Evolutionary conservation across 441 rosid genomes (phyloP).

Genomic region (Eruca vesicaria): DNA sequence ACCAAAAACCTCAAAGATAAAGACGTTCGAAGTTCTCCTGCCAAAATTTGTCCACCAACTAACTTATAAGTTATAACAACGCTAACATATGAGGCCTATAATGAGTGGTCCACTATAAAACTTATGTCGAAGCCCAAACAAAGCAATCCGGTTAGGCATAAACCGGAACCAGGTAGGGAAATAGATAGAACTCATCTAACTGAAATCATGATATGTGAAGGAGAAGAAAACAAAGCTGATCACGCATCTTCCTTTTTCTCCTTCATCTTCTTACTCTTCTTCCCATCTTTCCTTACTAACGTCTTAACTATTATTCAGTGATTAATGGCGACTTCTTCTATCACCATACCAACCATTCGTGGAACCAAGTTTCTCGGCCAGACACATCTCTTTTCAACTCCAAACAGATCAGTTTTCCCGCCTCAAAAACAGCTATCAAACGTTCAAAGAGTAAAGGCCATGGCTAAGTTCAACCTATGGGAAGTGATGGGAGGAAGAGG

Average conservation of each 20-base stretch:
- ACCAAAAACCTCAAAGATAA: too few species aligned
- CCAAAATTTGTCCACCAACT: too few species aligned
- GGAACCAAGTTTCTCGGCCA: slow-evolving; percentile 57
- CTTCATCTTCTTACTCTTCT: background rate
- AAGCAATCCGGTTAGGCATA: slow-evolving; percentile 5
- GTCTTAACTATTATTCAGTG: too few species aligned
- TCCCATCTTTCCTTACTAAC: background rate
- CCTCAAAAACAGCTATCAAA: slow-evolving; percentile 36
- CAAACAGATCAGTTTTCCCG: slow-evolving; percentile 33
- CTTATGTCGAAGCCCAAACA: background rate
- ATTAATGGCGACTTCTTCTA: slow-evolving; percentile 53
- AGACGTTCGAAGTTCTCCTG: too few species aligned
- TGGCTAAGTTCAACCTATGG: slow-evolving; percentile 58
- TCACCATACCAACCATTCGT: slow-evolving; percentile 50
- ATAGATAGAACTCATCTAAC: slow-evolving; percentile 29
- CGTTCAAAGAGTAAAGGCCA: slow-evolving; percentile 26
- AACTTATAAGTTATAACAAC: too few species aligned
- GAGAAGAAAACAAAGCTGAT: background rate
- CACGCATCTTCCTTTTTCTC: background rate
- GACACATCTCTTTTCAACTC: slow-evolving; percentile 18
- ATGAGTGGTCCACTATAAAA: background rate
- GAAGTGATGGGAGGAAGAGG: slow-evolving; percentile 86
- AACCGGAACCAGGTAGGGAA: background rate
- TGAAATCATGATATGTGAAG: slow-evolving; percentile 32
- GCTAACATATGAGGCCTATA: too few species aligned